Conservation (phyloP, 768 basidiomycete genomes). For the Russula compacta region DNA sequence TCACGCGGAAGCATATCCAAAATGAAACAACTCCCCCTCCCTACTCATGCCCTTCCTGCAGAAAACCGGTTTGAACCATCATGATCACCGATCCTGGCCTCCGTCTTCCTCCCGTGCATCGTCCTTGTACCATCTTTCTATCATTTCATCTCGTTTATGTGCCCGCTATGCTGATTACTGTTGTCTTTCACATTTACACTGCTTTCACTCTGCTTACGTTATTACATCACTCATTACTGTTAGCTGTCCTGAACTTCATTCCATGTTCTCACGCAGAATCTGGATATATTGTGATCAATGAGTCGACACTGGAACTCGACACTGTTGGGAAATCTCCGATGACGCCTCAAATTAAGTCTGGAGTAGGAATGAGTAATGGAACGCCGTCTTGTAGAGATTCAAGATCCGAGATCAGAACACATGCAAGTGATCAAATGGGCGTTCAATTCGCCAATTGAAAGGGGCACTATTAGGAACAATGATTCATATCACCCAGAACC, state of each 20-base stretch:
- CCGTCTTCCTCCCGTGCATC: too few relatives aligned
- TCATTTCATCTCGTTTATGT: neutral
- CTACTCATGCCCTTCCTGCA: slow-evolving; percentile 1
- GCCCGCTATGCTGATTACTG: neutral
- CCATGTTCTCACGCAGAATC: neutral
- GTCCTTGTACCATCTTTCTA: neutral
- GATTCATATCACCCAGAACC: too few relatives aligned
- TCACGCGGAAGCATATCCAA: neutral
- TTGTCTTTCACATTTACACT: neutral
- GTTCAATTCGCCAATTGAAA: too few relatives aligned
- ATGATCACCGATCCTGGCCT: neutral
- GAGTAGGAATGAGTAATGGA: too few relatives aligned
- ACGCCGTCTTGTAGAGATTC: too few relatives aligned
- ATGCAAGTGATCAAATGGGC: too few relatives aligned
- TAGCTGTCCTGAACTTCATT: neutral
- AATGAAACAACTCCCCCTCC: neutral
- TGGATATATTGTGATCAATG: too few relatives aligned
- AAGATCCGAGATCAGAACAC: too few relatives aligned
- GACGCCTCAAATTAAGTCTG: too few relatives aligned
- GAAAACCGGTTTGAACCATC: neutral
- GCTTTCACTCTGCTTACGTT: neutral
- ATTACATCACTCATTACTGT: neutral
- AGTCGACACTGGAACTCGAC: too few relatives aligned
- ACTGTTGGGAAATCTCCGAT: too few relatives aligned
- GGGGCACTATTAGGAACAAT: too few relatives aligned